phyloP scores from a whole-genome alignment of 129 eudicot genomes.

The Flaveria bidentis region DNA sequence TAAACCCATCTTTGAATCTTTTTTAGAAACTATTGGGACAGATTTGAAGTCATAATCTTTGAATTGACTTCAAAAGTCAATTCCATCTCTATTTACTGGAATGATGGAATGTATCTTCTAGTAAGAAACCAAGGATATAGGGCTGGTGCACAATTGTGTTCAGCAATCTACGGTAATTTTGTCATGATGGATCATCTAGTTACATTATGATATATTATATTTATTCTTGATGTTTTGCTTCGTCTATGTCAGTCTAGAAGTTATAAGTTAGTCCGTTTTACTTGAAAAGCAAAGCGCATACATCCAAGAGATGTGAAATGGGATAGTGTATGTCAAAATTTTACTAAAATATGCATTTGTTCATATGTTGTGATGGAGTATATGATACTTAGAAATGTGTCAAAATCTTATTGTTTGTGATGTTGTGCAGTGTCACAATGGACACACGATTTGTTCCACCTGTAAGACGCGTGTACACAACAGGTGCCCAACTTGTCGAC shows the following conservation, averaged over 20 bases:
- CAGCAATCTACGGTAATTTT: no score
- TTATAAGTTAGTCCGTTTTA: background rate
- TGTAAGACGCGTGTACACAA: constrained; percentile 63
- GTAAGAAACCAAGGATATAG: background rate
- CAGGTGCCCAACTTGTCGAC: constrained; percentile 70
- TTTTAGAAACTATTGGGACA: background rate
- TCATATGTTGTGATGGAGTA: background rate
- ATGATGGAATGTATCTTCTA: background rate
- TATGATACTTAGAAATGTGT: background rate
- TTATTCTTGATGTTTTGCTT: constrained; percentile 1
- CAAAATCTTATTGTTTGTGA: constrained; percentile 3
- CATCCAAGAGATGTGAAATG: background rate
- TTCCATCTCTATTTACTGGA: background rate
- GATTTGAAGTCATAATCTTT: constrained; percentile 17
- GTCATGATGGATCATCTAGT: background rate
- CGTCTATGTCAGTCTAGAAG: background rate
- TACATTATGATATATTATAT: background rate
- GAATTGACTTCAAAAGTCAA: background rate
- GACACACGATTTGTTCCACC: constrained; percentile 68
- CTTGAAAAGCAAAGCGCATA: background rate
- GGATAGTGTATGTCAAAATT: background rate
- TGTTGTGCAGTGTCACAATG: constrained; percentile 62
- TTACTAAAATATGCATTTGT: background rate
- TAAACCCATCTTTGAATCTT: background rate
- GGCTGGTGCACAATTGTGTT: background rate